Evolutionary conservation across 306 rosid species (phyloP).

Genomic region (Ochetophila trinervis): DNA sequence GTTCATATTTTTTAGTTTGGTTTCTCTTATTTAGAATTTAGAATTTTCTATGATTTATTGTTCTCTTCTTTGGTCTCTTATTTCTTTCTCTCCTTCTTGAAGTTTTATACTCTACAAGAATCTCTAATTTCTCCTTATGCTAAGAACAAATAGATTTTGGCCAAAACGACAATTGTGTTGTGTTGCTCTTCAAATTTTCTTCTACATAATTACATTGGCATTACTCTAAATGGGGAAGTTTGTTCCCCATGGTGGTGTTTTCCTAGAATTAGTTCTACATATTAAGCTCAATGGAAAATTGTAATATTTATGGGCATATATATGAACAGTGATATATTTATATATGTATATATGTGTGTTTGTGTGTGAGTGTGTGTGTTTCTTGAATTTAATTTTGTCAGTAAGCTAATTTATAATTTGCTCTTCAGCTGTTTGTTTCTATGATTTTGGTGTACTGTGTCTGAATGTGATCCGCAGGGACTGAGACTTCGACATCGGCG

Average conservation of each 20-base stretch:
- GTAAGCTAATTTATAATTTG: no score
- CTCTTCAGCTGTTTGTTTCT: no score
- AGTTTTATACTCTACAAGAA: neutral
- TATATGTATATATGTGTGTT: no score
- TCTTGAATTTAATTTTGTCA: no score
- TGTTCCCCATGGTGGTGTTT: neutral
- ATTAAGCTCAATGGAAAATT: neutral
- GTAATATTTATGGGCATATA: neutral
- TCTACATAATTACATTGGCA: no score
- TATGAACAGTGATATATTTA: no score
- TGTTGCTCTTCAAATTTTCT: neutral
- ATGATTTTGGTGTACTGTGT: no score
- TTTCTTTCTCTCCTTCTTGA: neutral
- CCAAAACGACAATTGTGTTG: neutral
- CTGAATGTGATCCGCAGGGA: no score
- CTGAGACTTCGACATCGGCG: no score
- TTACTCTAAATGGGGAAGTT: neutral
- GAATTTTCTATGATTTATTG: neutral
- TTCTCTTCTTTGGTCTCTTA: neutral
- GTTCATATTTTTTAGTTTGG: neutral
- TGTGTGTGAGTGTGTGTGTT: no score
- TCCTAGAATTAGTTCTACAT: no score
- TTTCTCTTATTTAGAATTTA: neutral
- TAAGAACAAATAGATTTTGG: neutral
- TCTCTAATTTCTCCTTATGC: no score